Evolutionary conservation across 139 green algal genomes (phyloP).

Genomic region (Auxenochlorella pyrenoidosa): DNA sequence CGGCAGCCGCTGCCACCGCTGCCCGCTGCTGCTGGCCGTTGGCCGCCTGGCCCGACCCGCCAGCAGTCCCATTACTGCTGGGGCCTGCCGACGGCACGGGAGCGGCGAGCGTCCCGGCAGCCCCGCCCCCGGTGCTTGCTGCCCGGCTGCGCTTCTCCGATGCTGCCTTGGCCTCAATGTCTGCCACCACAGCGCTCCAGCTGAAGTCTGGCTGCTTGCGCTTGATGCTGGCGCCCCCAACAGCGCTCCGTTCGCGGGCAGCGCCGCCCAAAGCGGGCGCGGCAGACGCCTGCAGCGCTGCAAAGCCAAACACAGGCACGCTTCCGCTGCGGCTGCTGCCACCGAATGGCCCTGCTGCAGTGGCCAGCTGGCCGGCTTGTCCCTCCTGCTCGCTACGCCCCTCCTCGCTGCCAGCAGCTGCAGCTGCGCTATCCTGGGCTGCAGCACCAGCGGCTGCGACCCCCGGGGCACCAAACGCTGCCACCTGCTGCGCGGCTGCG

Average conservation of each 20-base stretch:
- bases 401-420: neutral
- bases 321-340: neutral
- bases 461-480: slow-evolving; percentile 16
- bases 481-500: neutral
- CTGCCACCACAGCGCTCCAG: slow-evolving; percentile 26
- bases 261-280: no score
- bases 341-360: slow-evolving; percentile 1
- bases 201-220: slow-evolving; percentile 28
- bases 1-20: neutral
- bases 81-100: neutral
- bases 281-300: slow-evolving; percentile 8
- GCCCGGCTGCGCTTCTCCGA: slow-evolving; percentile 6
- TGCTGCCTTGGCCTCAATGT: neutral
- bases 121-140: neutral
- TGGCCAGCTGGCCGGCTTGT: no score
- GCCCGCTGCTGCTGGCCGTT: neutral
- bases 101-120: neutral
- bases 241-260: neutral
- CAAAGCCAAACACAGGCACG: slow-evolving; percentile 41
- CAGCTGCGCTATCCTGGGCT: neutral
- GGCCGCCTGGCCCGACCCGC: neutral
- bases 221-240: slow-evolving; percentile 1
- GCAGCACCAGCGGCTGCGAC: neutral
- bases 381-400: neutral
- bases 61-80: neutral